phyloP scores from a whole-genome alignment of 768 basidiomycete genomes.

The Peribolospora kevripleyi region DNA sequence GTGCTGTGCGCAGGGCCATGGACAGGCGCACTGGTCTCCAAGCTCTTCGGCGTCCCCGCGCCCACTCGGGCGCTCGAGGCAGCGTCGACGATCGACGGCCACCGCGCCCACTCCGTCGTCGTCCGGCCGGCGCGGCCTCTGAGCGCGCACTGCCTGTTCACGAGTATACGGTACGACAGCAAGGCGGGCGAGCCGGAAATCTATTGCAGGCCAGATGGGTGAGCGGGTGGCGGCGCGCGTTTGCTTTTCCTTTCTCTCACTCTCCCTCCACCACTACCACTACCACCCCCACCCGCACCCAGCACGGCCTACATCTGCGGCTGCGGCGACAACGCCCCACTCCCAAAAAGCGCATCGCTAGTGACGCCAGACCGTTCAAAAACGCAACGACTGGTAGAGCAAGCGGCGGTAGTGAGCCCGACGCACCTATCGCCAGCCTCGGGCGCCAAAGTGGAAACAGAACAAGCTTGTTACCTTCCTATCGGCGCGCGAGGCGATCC shows the following conservation, averaged over 20 bases:
- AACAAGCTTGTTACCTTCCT: constrained; percentile 60
- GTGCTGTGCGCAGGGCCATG: constrained; percentile 69
- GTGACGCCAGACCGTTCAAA: constrained; percentile 34
- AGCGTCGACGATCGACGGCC: constrained; percentile 15
- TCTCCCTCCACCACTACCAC: no score
- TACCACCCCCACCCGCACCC: background rate
- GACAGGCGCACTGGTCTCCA: constrained; percentile 33
- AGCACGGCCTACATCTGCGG: constrained; percentile 46
- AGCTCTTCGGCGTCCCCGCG: constrained; percentile 14
- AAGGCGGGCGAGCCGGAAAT: constrained; percentile 22
- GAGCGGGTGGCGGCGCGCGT: no score
- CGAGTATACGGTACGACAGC: constrained; percentile 33
- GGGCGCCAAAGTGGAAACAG: constrained; percentile 28
- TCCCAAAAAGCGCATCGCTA: constrained; percentile 48
- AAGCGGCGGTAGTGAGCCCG: constrained; percentile 18
- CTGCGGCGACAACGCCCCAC: constrained; percentile 42
- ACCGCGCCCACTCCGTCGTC: constrained; percentile 20
- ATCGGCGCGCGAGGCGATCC: constrained; percentile 37
- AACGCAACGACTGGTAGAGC: constrained; percentile 27
- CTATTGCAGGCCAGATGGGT: constrained; percentile 20
- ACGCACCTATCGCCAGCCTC: constrained; percentile 7
- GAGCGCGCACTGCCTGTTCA: constrained; percentile 60
- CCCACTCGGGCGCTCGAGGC: constrained; percentile 6
- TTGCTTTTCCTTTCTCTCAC: no score
- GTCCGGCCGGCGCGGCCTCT: constrained; percentile 22